phyloP scores from a whole-genome alignment of 148 eudicot species.

The Chenopodium quinoa region DNA sequence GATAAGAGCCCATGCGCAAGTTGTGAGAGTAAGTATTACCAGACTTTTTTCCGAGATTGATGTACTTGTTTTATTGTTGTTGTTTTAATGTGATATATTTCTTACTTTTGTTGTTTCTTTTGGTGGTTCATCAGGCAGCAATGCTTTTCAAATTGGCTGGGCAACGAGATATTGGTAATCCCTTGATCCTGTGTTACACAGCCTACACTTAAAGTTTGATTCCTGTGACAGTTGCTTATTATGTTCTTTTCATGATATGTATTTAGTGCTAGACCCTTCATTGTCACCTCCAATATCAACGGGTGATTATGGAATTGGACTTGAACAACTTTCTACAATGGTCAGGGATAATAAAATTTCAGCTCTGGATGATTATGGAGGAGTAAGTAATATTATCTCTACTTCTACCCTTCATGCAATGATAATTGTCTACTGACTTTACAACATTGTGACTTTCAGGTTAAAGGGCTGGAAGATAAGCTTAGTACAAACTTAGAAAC shows the following conservation, averaged over 20 bases:
- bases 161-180: conserved; percentile 71
- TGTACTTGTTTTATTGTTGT: neutral
- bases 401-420: neutral
- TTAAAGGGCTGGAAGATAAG: conserved; percentile 60
- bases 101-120: conserved; percentile 14
- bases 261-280: conserved; percentile 49
- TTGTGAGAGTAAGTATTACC: conserved; percentile 61
- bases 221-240: neutral
- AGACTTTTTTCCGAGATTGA: neutral
- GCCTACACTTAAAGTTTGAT: neutral
- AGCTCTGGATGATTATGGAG: conserved; percentile 72
- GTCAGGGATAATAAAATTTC: conserved; percentile 61
- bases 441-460: conserved; percentile 39
- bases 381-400: conserved; percentile 46
- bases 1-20: conserved; percentile 98
- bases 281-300: conserved; percentile 49
- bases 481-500: conserved; percentile 57
- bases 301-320: conserved; percentile 63
- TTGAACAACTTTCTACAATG: conserved; percentile 77
- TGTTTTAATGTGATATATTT: neutral
- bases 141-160: conserved; percentile 96
- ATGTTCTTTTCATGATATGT: conserved; percentile 10
- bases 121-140: conserved; percentile 58
- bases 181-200: neutral
- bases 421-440: neutral